Conservation (phyloP, 192 early-diverging fungal genomes). For the Linnemannia zychae region DNA sequence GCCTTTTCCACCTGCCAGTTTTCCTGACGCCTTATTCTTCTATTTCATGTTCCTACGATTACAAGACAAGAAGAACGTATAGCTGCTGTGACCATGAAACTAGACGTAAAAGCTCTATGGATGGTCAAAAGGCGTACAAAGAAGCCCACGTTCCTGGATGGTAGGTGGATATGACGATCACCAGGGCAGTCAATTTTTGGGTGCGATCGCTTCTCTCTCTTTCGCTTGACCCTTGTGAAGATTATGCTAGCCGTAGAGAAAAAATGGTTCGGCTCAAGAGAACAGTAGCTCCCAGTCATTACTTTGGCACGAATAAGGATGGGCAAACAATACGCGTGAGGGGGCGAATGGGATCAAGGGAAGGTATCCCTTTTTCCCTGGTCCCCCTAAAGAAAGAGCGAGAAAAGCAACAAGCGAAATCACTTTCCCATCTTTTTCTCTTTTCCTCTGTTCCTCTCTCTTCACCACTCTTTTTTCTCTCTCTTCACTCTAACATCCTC, state of each 20-base stretch:
- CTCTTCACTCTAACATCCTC: background rate
- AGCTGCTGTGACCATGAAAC: no score
- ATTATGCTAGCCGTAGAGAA: background rate
- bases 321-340: background rate
- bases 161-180: background rate
- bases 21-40: no score
- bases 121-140: no score
- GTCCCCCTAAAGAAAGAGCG: background rate
- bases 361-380: background rate
- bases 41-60: no score
- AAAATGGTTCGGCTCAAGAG: background rate
- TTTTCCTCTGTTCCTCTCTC: background rate
- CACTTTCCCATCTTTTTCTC: background rate
- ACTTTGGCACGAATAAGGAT: background rate
- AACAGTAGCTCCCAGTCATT: background rate
- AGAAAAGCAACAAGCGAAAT: background rate
- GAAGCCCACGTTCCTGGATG: background rate
- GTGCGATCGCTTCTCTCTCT: background rate
- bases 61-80: no score
- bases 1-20: no score
- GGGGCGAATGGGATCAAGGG: background rate
- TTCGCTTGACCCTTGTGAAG: background rate
- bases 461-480: background rate
- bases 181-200: background rate
- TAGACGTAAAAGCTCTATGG: no score